Evolutionary conservation across 768 basidiomycete species (phyloP).

Genomic region (Podaxis pistillaris): DNA sequence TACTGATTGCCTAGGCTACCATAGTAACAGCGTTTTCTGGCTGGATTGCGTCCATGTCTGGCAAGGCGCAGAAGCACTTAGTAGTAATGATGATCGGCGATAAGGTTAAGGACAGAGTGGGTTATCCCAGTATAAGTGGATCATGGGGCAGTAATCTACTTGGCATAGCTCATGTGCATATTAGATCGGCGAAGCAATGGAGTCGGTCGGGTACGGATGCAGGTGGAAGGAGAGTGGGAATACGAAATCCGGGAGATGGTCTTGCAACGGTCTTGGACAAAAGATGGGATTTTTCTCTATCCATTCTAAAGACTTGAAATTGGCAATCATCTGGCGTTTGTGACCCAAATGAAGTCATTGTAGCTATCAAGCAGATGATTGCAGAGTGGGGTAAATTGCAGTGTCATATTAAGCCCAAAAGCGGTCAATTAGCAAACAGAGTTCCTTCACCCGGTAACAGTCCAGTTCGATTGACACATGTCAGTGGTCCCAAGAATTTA

Average conservation of each 20-base stretch:
- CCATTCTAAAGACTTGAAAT: background rate
- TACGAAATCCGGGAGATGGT: slow-evolving; percentile 58
- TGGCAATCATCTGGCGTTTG: slow-evolving; percentile 42
- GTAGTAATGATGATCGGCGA: too few species aligned
- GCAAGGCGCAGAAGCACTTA: too few species aligned
- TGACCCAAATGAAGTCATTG: slow-evolving; percentile 66
- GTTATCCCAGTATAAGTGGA: too few species aligned
- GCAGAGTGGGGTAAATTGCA: slow-evolving; percentile 65
- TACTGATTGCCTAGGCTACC: too few species aligned
- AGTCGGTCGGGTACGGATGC: slow-evolving; percentile 22
- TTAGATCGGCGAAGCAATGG: too few species aligned
- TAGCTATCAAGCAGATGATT: slow-evolving; percentile 51
- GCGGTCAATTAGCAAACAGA: slow-evolving; percentile 82
- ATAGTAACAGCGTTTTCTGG: too few species aligned
- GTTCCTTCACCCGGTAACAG: slow-evolving; percentile 26
- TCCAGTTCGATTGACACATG: background rate
- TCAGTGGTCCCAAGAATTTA: slow-evolving; percentile 36
- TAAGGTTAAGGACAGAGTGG: too few species aligned
- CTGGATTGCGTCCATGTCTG: too few species aligned
- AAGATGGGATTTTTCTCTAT: slow-evolving; percentile 36
- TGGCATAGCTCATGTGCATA: too few species aligned
- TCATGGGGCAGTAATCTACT: too few species aligned
- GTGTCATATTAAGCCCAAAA: slow-evolving; percentile 80
- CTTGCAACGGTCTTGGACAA: slow-evolving; percentile 58
- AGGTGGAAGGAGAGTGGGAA: slow-evolving; percentile 36